Conservation (phyloP, 305 asterid species). For the Solanum hybrid region DNA sequence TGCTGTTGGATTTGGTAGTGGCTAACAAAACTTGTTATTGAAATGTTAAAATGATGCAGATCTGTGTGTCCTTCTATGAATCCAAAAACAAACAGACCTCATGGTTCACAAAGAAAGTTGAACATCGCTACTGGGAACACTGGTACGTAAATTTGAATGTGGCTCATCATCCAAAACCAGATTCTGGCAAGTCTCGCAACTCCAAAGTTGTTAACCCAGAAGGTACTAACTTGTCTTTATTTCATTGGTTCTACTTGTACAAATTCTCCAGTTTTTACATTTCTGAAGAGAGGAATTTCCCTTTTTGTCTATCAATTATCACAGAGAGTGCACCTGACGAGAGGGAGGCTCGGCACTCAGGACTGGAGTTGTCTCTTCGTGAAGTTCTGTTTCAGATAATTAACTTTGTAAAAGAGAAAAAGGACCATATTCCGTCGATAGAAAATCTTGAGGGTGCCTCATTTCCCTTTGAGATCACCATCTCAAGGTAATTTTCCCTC, state of each 20-base stretch:
- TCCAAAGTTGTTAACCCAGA: conserved; percentile 76
- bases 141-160: conserved; percentile 82
- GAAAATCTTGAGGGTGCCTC: conserved; percentile 76
- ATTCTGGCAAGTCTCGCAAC: conserved; percentile 53
- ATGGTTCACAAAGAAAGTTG: conserved; percentile 87
- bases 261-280: background rate
- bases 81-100: conserved; percentile 78
- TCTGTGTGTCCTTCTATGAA: conserved; percentile 82
- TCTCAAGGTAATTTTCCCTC: conserved; percentile 55
- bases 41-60: conserved; percentile 31
- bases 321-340: conserved; percentile 49
- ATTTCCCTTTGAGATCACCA: conserved; percentile 79
- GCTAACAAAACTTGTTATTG: background rate
- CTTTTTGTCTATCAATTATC: background rate
- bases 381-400: conserved; percentile 88
- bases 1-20: background rate
- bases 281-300: background rate
- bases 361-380: conserved; percentile 65
- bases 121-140: conserved; percentile 84
- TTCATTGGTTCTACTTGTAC: background rate
- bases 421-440: conserved; percentile 80
- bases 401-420: conserved; percentile 83
- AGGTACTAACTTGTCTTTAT: conserved; percentile 34
- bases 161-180: conserved; percentile 47
- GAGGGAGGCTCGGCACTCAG: conserved; percentile 61